Evolutionary conservation across 2,329 filamentous ascomycete genomes (phyloP).

Genomic region (Neocucurbitaria cava): DNA sequence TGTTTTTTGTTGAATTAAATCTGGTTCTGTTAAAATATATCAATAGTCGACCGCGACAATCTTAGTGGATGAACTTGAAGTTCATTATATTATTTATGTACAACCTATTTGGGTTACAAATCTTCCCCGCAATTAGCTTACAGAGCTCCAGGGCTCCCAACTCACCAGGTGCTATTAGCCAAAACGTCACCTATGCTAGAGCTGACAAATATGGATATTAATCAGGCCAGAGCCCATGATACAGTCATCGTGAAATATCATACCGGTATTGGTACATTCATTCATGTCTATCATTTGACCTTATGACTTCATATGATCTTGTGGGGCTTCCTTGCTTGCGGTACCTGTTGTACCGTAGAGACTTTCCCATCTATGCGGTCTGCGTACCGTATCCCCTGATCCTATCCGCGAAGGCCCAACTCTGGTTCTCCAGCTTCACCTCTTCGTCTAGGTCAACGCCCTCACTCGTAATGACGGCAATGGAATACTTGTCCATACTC

Average conservation of each 20-base stretch:
- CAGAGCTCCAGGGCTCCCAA: neutral
- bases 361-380: conserved; percentile 36
- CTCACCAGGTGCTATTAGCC: conserved; percentile 3
- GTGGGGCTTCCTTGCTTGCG: neutral
- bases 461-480: conserved; percentile 87
- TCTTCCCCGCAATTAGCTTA: conserved; percentile 5
- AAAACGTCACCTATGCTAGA: neutral
- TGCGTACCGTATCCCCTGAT: conserved; percentile 97
- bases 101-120: neutral
- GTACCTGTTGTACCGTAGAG: neutral
- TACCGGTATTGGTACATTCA: conserved; percentile 39
- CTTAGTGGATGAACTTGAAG: neutral
- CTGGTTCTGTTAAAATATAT: too few species aligned
- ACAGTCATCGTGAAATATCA: conserved; percentile 2
- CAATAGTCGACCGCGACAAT: too few species aligned
- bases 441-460: conserved; percentile 82
- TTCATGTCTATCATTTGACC: conserved; percentile 44
- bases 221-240: neutral
- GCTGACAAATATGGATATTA: neutral
- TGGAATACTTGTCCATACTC: conserved; percentile 88
- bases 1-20: neutral
- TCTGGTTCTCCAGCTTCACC: conserved; percentile 91
- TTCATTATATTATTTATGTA: neutral
- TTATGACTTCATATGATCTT: conserved; percentile 10
- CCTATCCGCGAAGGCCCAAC: conserved; percentile 96